phyloP scores from a whole-genome alignment of 2,329 filamentous ascomycete species.

The Fusarium burgessii region DNA sequence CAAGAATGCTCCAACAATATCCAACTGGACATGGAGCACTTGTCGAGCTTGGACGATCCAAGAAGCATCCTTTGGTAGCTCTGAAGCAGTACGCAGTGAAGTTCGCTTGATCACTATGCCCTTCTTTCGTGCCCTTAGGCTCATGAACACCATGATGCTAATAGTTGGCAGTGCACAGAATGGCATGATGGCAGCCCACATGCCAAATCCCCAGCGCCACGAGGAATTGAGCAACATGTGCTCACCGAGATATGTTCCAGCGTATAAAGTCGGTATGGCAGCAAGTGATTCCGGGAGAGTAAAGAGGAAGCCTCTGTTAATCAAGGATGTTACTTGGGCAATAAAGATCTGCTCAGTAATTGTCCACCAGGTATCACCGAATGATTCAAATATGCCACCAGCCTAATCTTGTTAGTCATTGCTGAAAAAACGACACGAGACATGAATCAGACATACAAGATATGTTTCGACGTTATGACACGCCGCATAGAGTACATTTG shows the following conservation, averaged over 20 bases:
- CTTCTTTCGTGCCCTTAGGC: background rate
- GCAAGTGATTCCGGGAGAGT: slow-evolving; percentile 19
- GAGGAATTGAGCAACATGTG: slow-evolving; percentile 19
- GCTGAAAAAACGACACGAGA: rapidly evolving
- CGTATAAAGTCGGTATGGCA: slow-evolving; percentile 26
- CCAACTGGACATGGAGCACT: background rate
- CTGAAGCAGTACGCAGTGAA: background rate
- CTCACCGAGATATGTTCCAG: slow-evolving; percentile 24
- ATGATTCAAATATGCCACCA: slow-evolving; percentile 27
- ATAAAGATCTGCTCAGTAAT: slow-evolving; percentile 31
- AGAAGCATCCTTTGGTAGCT: background rate
- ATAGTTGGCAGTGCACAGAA: slow-evolving; percentile 14
- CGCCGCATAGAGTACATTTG: slow-evolving; percentile 22
- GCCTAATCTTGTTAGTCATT: background rate
- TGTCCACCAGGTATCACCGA: slow-evolving; percentile 27
- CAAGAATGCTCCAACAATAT: slow-evolving; percentile 15
- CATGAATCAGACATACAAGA: background rate
- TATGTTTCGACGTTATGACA: slow-evolving; percentile 25
- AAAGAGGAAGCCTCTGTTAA: slow-evolving; percentile 22
- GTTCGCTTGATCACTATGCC: background rate
- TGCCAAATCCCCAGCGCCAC: slow-evolving; percentile 29
- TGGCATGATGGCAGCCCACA: slow-evolving; percentile 24
- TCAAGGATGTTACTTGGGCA: slow-evolving; percentile 23
- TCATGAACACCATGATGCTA: slow-evolving; percentile 10
- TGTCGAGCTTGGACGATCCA: background rate